A percentile compares a stretch with the other conserved stretches of the same genome.
These are phyloP conservation scores for Termitomyces sp. DNA, from an alignment of 768 basidiomycete genomes.

Conservation along the genomic window DNA sequence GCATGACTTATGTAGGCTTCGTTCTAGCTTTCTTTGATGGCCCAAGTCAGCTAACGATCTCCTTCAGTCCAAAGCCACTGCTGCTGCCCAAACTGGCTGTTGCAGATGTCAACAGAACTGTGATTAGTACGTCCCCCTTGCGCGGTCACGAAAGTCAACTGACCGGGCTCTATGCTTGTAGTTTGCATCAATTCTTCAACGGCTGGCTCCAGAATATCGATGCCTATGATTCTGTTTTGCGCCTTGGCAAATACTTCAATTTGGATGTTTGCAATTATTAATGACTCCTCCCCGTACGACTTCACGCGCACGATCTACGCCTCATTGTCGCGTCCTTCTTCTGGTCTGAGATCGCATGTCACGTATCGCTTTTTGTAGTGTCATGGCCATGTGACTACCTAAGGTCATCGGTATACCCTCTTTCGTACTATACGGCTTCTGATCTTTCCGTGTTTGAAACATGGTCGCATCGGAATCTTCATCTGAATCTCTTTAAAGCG, in stretches of 20 bases:
- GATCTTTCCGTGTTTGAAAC: background rate
- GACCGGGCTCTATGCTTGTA: conserved; percentile 20
- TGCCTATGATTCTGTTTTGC: conserved; percentile 35
- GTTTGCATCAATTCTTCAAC: conserved; percentile 66
- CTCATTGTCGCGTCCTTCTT: conserved; percentile 7
- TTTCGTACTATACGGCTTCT: conserved; percentile 1
- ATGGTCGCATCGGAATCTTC: background rate
- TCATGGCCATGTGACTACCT: conserved; percentile 1
- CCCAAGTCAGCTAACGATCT: background rate
- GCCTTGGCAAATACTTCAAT: conserved; percentile 67
- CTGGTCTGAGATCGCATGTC: background rate
- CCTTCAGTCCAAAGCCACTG: conserved; percentile 48
- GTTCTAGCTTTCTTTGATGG: background rate
- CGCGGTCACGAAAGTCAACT: background rate
- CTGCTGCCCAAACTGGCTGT: conserved; percentile 47
- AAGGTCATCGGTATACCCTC: background rate
- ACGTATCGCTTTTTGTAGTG: conserved; percentile 7
- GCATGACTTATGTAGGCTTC: conserved; percentile 51
- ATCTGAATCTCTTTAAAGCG: no score
- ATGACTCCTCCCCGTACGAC: background rate
- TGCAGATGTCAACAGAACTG: conserved; percentile 79
- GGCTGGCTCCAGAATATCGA: conserved; percentile 65
- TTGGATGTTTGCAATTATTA: conserved; percentile 35
- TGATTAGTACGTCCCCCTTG: conserved; percentile 60
- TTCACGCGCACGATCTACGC: background rate